phyloP scores from a whole-genome alignment of 768 basidiomycete species.

The Austroboletus eburneus region DNA sequence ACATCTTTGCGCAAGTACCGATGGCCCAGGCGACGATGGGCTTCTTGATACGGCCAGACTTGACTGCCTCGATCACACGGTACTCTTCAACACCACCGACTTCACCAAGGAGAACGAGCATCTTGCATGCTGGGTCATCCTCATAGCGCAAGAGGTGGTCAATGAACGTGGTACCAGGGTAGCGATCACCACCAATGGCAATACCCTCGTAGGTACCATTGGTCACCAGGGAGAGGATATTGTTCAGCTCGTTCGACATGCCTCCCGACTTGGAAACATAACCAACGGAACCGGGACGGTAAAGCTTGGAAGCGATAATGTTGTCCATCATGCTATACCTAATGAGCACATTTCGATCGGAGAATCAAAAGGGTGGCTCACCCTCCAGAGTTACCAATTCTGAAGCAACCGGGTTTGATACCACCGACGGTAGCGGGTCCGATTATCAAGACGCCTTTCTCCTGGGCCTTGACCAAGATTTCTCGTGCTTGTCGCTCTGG shows the following conservation, averaged over 20 bases:
- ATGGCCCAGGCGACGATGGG: conserved; percentile 99
- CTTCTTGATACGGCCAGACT: conserved; percentile 90
- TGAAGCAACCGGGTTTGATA: conserved; percentile 99
- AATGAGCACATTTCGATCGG: conserved; percentile 3
- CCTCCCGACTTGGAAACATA: conserved; percentile 99
- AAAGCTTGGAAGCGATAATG: conserved; percentile 97
- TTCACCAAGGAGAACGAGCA: conserved; percentile 98
- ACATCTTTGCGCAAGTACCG: conserved; percentile 99
- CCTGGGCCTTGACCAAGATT: conserved; percentile 83
- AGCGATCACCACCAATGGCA: conserved; percentile 98
- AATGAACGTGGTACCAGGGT: conserved; percentile 98
- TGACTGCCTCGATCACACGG: conserved; percentile 97
- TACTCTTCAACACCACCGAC: conserved; percentile 99
- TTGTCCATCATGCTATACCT: conserved; percentile 94
- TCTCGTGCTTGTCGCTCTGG: conserved; percentile 97
- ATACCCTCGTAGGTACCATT: conserved; percentile 99
- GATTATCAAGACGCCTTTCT: conserved; percentile 86
- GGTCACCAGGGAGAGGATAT: conserved; percentile 93
- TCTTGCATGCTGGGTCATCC: conserved; percentile 95
- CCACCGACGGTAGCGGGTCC: conserved; percentile 99
- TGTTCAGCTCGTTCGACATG: conserved; percentile 99
- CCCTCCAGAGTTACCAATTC: conserved; percentile 99
- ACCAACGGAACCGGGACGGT: conserved; percentile 94
- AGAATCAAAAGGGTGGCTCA: conserved; percentile 33
- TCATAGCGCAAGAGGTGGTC: conserved; percentile 98